These are phyloP conservation scores for Penicillium lagena DNA, from an alignment of 495 filamentous ascomycete genomes.

Conservation along the genomic window DNA sequence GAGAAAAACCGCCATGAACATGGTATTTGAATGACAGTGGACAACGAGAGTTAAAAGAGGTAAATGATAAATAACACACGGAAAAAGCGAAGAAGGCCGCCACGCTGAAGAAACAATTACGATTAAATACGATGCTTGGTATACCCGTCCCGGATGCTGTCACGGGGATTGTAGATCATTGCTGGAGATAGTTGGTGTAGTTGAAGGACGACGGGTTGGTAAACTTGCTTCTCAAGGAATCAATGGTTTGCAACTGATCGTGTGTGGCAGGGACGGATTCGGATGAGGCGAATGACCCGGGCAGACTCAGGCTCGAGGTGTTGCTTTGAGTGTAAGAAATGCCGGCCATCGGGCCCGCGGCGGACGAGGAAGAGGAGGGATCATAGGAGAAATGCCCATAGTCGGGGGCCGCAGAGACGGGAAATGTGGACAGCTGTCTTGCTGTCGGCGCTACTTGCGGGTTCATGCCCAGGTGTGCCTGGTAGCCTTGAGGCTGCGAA, in stretches of 20 bases:
- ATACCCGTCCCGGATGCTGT: too few species aligned
- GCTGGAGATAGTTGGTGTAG: constrained; percentile 29
- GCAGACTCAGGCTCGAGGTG: constrained; percentile 33
- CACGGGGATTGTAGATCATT: background rate
- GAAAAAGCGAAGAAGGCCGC: constrained; percentile 1
- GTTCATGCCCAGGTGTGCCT: constrained; percentile 22
- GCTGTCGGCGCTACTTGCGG: constrained; percentile 24
- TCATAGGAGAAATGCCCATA: constrained; percentile 34
- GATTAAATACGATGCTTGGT: too few species aligned
- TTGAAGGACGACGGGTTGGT: constrained; percentile 23
- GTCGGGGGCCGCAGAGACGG: constrained; percentile 26
- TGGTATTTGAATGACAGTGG: too few species aligned
- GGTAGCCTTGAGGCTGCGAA: constrained; percentile 27
- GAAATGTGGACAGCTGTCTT: constrained; percentile 25
- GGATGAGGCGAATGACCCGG: constrained; percentile 24
- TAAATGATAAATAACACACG: background rate
- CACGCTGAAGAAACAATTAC: background rate
- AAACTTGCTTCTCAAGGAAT: constrained; percentile 25
- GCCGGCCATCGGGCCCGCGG: constrained; percentile 17
- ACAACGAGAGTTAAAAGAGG: too few species aligned
- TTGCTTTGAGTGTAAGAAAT: constrained; percentile 29
- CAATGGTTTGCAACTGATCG: constrained; percentile 21
- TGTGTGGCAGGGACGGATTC: constrained; percentile 18
- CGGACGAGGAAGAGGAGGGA: constrained; percentile 4
- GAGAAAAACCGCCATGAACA: too few species aligned